Base-by-base conservation (phyloP, 2,329 filamentous ascomycete species). In the Aspergillus ustus region DNA sequence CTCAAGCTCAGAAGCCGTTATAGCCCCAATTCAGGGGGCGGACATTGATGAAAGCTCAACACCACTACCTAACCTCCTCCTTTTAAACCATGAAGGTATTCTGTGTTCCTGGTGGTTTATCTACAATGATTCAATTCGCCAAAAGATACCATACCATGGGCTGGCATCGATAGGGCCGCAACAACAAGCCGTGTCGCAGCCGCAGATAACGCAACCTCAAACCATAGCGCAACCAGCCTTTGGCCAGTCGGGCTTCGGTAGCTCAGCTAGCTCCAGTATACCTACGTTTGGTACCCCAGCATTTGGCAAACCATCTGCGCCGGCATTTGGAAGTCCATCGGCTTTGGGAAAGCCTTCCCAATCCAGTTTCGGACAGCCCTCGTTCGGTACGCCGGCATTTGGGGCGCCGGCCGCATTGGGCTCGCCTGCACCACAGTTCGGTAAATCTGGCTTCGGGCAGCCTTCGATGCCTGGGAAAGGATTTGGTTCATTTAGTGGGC, bases 31-130 rank as follows among this genome's bases (percentile, higher is more conserved):
- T 61, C 87, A 87, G 20, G 84, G 87, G 1, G 90, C 95, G 64
- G 90, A 96, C 71, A 87, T 96, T 51, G 85, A 90, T 34, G 86
- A 93, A 70, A 96, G 93, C 4, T 84, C 89, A 0, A 88, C 87
- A 1, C 94, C 95, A 13, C 78, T 98, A 8, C 95, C 95, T 6
- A 92, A 89, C 11, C 82, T 97, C 46, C 89, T 95, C 83, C 84
- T 92, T 31, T 81, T 99, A 17, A 98, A 96, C 63, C 89, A 97
- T 67, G 92, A 97, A 71, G 95, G 95, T 66, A 80, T 96, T 9
- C 81, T 99, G 17, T 88, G 87, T 50, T 85, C 88, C 13, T 99
- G 94, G 93, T 97, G 94, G 92, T 79, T 98, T 48, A 85, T 98
- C 20, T 97, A 97, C 78, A 87, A 90, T 40, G 92, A 96, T 46